Evolutionary conservation across 2,329 filamentous ascomycete species (phyloP).

Genomic region (Fusarium anguioides): DNA sequence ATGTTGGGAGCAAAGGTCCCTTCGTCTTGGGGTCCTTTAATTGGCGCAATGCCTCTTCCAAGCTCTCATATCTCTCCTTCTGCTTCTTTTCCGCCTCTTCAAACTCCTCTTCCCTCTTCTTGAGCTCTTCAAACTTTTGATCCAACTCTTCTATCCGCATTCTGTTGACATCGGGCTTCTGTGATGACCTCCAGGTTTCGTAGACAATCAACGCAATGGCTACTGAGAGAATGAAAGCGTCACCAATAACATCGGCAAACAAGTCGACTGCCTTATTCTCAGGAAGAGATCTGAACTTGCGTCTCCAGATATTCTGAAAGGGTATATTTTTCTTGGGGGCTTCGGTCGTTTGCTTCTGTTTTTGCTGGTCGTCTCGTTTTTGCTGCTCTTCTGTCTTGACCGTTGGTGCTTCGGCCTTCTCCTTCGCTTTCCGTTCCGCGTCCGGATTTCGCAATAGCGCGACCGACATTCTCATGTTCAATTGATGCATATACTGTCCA

Average conservation of each 20-base stretch:
- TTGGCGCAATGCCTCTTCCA: constrained; percentile 65
- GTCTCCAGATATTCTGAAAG: constrained; percentile 67
- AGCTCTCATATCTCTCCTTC: constrained; percentile 59
- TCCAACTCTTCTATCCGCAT: constrained; percentile 65
- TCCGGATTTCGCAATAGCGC: constrained; percentile 67
- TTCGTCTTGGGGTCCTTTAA: constrained; percentile 69
- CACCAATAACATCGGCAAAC: constrained; percentile 73
- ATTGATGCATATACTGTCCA: constrained; percentile 72
- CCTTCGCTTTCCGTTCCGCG: constrained; percentile 68
- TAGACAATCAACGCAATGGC: constrained; percentile 68
- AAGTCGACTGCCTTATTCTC: constrained; percentile 74
- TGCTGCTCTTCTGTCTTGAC: constrained; percentile 73
- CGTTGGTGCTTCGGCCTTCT: constrained; percentile 71
- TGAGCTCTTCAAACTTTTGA: constrained; percentile 61
- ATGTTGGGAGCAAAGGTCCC: constrained; percentile 60
- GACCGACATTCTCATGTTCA: constrained; percentile 74
- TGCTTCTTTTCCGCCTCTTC: constrained; percentile 58
- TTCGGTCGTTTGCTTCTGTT: constrained; percentile 51
- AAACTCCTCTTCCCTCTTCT: constrained; percentile 62
- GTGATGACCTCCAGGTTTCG: constrained; percentile 68
- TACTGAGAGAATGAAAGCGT: constrained; percentile 71
- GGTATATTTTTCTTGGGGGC: constrained; percentile 42
- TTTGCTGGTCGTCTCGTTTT: constrained; percentile 63
- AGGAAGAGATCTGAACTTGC: constrained; percentile 71
- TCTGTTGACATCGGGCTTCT: constrained; percentile 69